Base-by-base conservation (phyloP, 805 yeast species). In the Wickerhamomyces subpelliculosus region DNA sequence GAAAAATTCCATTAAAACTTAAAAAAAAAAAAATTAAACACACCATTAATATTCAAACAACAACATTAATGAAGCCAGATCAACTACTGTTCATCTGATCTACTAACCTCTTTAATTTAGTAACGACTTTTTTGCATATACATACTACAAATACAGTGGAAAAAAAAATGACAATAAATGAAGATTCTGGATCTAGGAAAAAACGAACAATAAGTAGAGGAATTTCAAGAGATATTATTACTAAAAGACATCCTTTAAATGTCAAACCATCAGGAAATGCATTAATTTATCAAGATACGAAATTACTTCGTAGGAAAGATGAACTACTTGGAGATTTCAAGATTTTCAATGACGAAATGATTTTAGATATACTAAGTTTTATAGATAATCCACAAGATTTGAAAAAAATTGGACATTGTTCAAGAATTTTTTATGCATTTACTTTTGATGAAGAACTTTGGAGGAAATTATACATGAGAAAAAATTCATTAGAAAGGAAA, bases 391-490 rank as follows among this genome's bases (percentile, higher is more conserved):
- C 74, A 0, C 38, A 45, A 0, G 77, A 80, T 28, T 58, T 88
- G 37, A 52, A 68, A 38, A 63, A 60, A 22, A 50, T 86, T 21
- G 70, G 81, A 29, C 75, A 72, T 37, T 60, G 78, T 3, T 84
- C 94, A 4, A 71, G 82, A 41, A 68, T 79, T 6, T 58, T 82
- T 52, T 85, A 80, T 57, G 94, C 90, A 1, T 83, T 74, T 54
- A 52, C 78, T 11, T 78, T 76, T 52, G 82, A 78, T 51, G 96
- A 87, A 46, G 95, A 87, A 36, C 47, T 83, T 19, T 88, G 96
- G 96, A 82, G 81, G 49, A 70, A 67, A 39, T 40, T 80, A 33
- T 78, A 79, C 51, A 61, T 70, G 26, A 57, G 47, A 13, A 40
- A 45, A 20, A 43, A 48, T 4, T n/a, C 44, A 16, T 17, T 36